phyloP scores from a whole-genome alignment of 202 grass and related monocot genomes.

The Setaria italica region DNA sequence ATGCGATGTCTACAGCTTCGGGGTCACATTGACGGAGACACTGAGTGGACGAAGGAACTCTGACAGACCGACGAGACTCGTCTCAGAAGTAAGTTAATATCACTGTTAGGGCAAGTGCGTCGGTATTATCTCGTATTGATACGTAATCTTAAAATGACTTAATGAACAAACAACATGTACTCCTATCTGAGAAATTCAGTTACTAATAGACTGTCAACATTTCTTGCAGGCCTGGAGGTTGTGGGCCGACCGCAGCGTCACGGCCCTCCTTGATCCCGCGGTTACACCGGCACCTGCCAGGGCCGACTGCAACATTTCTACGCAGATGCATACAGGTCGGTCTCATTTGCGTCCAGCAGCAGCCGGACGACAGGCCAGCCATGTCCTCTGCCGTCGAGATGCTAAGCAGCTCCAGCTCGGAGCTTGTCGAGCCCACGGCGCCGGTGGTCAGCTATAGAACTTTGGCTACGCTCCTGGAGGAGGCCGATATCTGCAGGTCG shows the following conservation, averaged over 20 bases:
- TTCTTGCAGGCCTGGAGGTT: conserved; percentile 37
- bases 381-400: conserved; percentile 8
- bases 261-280: conserved; percentile 18
- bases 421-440: not conserved
- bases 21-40: conserved; percentile 10
- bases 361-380: conserved; percentile 32
- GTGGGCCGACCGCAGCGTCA: conserved; percentile 16
- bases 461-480: not conserved
- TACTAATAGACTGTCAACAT: not conserved
- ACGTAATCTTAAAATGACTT: too few relatives aligned
- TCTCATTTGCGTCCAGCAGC: conserved; percentile 44
- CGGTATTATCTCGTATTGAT: too few relatives aligned
- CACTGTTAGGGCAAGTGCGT: too few relatives aligned
- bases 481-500: not conserved
- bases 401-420: not conserved
- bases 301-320: not conserved
- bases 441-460: not conserved
- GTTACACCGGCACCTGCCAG: not conserved
- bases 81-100: not conserved
- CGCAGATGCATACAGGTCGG: conserved; percentile 38
- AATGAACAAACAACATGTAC: too few relatives aligned
- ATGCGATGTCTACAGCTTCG: conserved; percentile 40
- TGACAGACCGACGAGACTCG: not conserved
- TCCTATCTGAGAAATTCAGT: not conserved
- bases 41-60: not conserved